Percentiles rank a stretch among this genome's conserved stretches.
These are phyloP conservation scores for Cutaneotrichosporon sp. DNA, from an alignment of 1,284 basidiomycete species.

Conservation along the genomic window DNA sequence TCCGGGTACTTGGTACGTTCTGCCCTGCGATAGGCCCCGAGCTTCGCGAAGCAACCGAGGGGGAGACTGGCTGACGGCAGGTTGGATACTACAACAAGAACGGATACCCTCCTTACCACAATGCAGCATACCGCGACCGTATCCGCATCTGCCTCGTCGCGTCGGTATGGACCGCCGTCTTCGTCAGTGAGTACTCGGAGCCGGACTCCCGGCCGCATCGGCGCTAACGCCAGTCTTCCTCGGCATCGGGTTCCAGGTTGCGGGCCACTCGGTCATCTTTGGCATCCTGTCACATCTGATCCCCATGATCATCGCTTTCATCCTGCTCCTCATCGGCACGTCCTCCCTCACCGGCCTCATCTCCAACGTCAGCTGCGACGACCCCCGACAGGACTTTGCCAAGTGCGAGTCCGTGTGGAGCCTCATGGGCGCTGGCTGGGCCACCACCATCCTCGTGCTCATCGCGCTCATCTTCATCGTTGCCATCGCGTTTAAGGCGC, in stretches of 20 bases:
- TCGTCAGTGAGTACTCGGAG: slow-evolving; percentile 40
- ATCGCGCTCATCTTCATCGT: slow-evolving; percentile 31
- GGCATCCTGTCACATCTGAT: slow-evolving; percentile 48
- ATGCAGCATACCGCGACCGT: slow-evolving; percentile 41
- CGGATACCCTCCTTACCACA: slow-evolving; percentile 43
- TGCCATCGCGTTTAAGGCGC: slow-evolving; percentile 43
- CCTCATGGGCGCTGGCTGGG: slow-evolving; percentile 46
- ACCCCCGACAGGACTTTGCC: slow-evolving; percentile 27
- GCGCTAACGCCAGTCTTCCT: slow-evolving; percentile 38
- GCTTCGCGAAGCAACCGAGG: too few relatives aligned
- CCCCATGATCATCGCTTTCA: slow-evolving; percentile 40
- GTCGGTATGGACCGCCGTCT: slow-evolving; percentile 39
- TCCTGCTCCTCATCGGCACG: slow-evolving; percentile 49
- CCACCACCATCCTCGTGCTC: slow-evolving; percentile 46
- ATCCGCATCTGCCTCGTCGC: slow-evolving; percentile 48
- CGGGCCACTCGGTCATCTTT: slow-evolving; percentile 37
- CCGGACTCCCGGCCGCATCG: too few relatives aligned
- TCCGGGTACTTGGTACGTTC: slow-evolving; percentile 21
- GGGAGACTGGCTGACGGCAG: background rate
- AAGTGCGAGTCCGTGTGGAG: slow-evolving; percentile 47
- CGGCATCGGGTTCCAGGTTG: slow-evolving; percentile 41
- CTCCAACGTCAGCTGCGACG: slow-evolving; percentile 39
- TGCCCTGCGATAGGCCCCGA: background rate
- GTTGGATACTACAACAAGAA: slow-evolving; percentile 34
- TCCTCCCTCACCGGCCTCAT: slow-evolving; percentile 46